Base-by-base conservation (phyloP, 2,329 filamentous ascomycete genomes). In the Cylindrodendrum hubeiense region DNA sequence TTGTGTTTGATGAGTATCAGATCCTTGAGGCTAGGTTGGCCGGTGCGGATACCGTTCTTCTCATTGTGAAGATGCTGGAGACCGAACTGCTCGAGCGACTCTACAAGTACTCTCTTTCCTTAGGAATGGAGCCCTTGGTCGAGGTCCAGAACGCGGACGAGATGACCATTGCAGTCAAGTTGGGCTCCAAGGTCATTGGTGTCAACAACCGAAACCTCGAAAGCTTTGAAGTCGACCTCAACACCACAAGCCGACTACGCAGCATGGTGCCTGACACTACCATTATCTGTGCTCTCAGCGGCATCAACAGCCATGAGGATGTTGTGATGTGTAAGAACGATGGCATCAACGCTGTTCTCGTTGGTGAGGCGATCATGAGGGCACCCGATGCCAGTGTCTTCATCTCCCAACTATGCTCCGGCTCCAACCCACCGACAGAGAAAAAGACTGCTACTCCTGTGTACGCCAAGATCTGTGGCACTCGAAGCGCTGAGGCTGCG, bases 11-110 rank as follows among this genome's bases (percentile, higher is more conserved):
- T 49, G 94, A 98, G 78, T 99, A 99, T 77, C 96, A 99, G 79
- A 98, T 99, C 58, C 86, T 99, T 7, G 96, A 99, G 80, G 96
- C 95, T 28, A 88, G 97, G 51, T 83, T 99, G 60, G 94, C 95
- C 13, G 96, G 96, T 69, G 96, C 96, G 8, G 95, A 99, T 79
- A 98, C 95, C 0, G 91, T 99, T 19, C 85, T 99, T 26, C 87
- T 99, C 21, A 99, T 99, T 71, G 96, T 99, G 55, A 99, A 99
- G 84, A 99, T 99, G 96, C 88, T 99, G 12, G 91, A 95, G 65
- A 83, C 87, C 26, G 88, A 89, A 28, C 85, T 92, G 4, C 85
- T 99, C 33, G 89, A 90, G 63, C 86, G 89, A 47, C 84, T 99
- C 12, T 99, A 98, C 83, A 86, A 90, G 62, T 99, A 98, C 82